A percentile compares a stretch with the other conserved stretches of the same genome.
These are phyloP conservation scores for Leptodermis oblonga DNA, from an alignment of 257 asterid genomes.

Conservation along the genomic window DNA sequence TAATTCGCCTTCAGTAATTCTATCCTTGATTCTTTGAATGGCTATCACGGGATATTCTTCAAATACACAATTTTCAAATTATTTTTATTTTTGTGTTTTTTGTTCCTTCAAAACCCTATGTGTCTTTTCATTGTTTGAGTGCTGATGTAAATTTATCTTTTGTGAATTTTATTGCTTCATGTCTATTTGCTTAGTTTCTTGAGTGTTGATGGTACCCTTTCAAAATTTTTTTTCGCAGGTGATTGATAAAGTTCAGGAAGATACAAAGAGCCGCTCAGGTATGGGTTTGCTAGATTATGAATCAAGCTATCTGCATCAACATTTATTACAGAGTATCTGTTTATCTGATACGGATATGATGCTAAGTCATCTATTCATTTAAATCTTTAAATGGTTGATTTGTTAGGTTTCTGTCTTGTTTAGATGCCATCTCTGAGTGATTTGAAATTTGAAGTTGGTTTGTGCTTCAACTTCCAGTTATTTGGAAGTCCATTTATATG, in stretches of 20 bases:
- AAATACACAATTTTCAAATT: background rate
- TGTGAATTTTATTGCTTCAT: background rate
- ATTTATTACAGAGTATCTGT: background rate
- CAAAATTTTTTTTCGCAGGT: conserved; percentile 27
- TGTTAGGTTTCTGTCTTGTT: background rate
- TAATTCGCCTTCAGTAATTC: background rate
- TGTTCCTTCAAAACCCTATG: background rate
- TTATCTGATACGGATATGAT: background rate
- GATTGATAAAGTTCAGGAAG: conserved; percentile 67
- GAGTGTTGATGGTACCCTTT: conserved; percentile 1
- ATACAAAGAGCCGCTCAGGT: conserved; percentile 56
- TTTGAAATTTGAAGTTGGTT: background rate
- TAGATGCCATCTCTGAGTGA: background rate
- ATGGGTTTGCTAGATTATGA: background rate
- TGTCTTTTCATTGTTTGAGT: background rate
- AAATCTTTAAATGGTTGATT: background rate
- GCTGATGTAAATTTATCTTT: background rate
- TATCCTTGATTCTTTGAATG: background rate
- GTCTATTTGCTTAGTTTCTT: conserved; percentile 1
- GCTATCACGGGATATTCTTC: background rate
- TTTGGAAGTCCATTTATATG: background rate
- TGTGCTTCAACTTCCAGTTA: background rate
- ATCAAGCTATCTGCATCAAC: background rate
- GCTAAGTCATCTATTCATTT: background rate
- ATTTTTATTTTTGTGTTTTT: background rate